Evolutionary conservation across 176 grass and related monocot genomes (phyloP).

Genomic region (Oryza glumipatula): DNA sequence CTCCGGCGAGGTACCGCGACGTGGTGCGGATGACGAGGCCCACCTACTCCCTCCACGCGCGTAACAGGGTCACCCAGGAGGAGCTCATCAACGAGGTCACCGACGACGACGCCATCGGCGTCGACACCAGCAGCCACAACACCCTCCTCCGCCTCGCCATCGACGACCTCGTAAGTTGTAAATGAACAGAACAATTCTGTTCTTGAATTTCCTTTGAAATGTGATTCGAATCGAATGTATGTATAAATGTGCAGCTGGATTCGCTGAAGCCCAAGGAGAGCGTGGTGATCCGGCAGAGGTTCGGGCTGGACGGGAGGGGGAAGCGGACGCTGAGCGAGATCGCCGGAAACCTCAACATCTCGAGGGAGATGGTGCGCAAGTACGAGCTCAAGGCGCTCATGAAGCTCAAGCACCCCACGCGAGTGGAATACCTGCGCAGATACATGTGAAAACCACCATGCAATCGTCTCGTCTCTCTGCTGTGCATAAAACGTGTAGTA

Average conservation of each 20-base stretch:
- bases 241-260: constrained; percentile 57
- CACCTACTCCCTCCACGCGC: constrained; percentile 72
- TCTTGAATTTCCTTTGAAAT: background rate
- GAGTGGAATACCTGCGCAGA: constrained; percentile 83
- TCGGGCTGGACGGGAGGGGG: constrained; percentile 82
- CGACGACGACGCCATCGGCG: constrained; percentile 55
- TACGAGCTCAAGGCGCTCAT: constrained; percentile 95
- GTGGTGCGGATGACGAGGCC: constrained; percentile 66
- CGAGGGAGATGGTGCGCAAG: constrained; percentile 90
- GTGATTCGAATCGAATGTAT: background rate
- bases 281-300: constrained; percentile 87
- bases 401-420: constrained; percentile 91
- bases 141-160: constrained; percentile 79
- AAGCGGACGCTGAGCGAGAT: constrained; percentile 77
- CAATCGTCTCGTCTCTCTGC: no score
- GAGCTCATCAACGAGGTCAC: constrained; percentile 82
- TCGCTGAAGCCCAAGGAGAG: constrained; percentile 96
- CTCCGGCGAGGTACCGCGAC: constrained; percentile 68
- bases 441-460: constrained; percentile 48
- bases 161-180: constrained; percentile 72
- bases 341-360: constrained; percentile 82
- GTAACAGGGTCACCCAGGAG: constrained; percentile 76
- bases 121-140: constrained; percentile 60
- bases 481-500: background rate
- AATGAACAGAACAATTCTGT: background rate